Conservation (phyloP, 306 rosid genomes). For the Vigna unguiculata region DNA sequence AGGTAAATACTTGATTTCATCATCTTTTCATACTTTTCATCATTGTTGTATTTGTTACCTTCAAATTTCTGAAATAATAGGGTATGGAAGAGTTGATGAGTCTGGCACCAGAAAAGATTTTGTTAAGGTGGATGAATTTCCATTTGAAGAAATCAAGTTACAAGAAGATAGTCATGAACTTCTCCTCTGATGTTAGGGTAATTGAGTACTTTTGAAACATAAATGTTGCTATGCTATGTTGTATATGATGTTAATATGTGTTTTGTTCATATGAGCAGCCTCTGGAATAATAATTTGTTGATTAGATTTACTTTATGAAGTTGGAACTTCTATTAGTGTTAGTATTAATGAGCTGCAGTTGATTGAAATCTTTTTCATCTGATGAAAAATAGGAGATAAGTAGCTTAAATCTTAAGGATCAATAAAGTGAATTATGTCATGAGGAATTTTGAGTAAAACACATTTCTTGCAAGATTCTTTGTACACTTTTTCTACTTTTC, state of each 20-base stretch:
- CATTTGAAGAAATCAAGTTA: conserved; percentile 87
- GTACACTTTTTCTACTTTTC: background rate
- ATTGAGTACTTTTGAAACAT: conserved; percentile 18
- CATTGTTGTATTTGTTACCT: conserved; percentile 36
- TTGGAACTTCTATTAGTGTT: background rate
- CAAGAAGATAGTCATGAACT: conserved; percentile 76
- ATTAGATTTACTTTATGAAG: background rate
- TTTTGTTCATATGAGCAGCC: background rate
- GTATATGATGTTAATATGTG: background rate
- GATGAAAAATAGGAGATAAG: background rate
- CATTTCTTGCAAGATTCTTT: background rate
- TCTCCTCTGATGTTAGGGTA: conserved; percentile 98
- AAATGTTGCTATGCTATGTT: background rate
- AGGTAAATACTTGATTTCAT: conserved; percentile 58
- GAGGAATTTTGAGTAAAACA: background rate
- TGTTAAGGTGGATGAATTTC: conserved; percentile 98
- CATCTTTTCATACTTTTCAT: conserved; percentile 14
- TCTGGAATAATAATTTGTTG: background rate
- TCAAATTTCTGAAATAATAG: conserved; percentile 56
- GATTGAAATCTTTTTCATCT: background rate
- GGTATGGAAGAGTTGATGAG: conserved; percentile 96
- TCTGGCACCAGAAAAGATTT: conserved; percentile 91
- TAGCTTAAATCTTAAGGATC: background rate
- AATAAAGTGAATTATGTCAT: background rate
- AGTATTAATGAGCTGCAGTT: background rate